phyloP scores from a whole-genome alignment of 768 basidiomycete species.

The Phanerochaete carnosa region DNA sequence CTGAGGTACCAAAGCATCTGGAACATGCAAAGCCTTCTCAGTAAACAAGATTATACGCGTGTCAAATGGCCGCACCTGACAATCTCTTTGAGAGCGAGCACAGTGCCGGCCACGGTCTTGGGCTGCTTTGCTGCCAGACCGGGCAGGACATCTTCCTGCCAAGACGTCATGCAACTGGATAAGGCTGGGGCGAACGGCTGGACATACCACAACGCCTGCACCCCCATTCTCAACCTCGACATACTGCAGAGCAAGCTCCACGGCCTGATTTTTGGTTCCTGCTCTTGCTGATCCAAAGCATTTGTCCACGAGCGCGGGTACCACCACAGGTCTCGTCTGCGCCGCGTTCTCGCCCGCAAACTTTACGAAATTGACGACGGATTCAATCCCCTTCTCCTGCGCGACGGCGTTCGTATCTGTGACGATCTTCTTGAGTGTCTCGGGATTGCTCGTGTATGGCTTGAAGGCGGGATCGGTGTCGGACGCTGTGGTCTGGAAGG shows the following conservation, averaged over 20 bases:
- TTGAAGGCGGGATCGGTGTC: slow-evolving; percentile 94
- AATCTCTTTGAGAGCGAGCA: slow-evolving; percentile 78
- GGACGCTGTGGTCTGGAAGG: slow-evolving; percentile 84
- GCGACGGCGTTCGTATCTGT: slow-evolving; percentile 94
- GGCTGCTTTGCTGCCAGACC: slow-evolving; percentile 93
- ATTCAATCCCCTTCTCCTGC: slow-evolving; percentile 96
- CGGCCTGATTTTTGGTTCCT: slow-evolving; percentile 83
- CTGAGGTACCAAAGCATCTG: slow-evolving; percentile 78
- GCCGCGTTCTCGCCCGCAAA: slow-evolving; percentile 88
- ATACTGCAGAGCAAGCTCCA: slow-evolving; percentile 85
- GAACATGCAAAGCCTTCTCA: not conserved
- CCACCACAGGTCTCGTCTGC: slow-evolving; percentile 72
- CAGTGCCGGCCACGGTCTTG: slow-evolving; percentile 81
- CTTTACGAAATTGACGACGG: slow-evolving; percentile 80
- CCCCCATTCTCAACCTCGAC: slow-evolving; percentile 91
- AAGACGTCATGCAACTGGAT: slow-evolving; percentile 2
- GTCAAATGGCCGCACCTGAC: slow-evolving; percentile 55
- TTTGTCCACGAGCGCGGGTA: slow-evolving; percentile 95
- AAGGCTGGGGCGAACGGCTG: slow-evolving; percentile 11
- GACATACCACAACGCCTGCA: slow-evolving; percentile 83
- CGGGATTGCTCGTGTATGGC: slow-evolving; percentile 76
- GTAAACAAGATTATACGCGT: not conserved
- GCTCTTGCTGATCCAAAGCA: slow-evolving; percentile 88
- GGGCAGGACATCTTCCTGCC: slow-evolving; percentile 62
- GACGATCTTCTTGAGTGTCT: slow-evolving; percentile 81